phyloP scores from a whole-genome alignment of 768 basidiomycete genomes.

The Cubamyces sp. region DNA sequence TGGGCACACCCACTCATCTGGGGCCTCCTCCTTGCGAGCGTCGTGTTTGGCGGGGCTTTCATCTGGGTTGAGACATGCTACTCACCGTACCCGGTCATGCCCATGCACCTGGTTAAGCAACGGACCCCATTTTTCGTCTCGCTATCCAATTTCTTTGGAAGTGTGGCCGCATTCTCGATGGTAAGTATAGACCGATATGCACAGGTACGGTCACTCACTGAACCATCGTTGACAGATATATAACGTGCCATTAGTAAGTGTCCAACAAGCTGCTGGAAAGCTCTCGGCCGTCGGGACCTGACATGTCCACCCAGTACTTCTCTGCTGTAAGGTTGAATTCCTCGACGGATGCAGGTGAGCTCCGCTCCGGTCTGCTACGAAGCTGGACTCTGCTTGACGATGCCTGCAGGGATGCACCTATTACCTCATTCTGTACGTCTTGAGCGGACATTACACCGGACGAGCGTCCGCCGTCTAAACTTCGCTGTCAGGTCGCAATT shows the following conservation, averaged over 20 bases:
- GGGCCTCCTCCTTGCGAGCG: slow-evolving; percentile 63
- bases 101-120: slow-evolving; percentile 73
- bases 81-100: slow-evolving; percentile 89
- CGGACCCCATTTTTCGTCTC: slow-evolving; percentile 84
- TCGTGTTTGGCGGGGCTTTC: slow-evolving; percentile 61
- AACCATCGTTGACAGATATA: slow-evolving; percentile 57
- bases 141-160: slow-evolving; percentile 75
- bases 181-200: slow-evolving; percentile 39
- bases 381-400: neutral
- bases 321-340: slow-evolving; percentile 74
- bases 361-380: slow-evolving; percentile 6
- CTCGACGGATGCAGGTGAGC: slow-evolving; percentile 71
- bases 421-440: slow-evolving; percentile 83
- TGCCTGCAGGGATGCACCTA: slow-evolving; percentile 72
- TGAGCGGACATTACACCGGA: slow-evolving; percentile 2
- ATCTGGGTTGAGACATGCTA: slow-evolving; percentile 77
- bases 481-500: slow-evolving; percentile 62
- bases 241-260: slow-evolving; percentile 77
- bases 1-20: slow-evolving; percentile 78
- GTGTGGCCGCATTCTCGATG: slow-evolving; percentile 81
- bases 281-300: neutral
- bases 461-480: neutral
- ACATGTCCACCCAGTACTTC: slow-evolving; percentile 61
- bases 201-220: neutral
- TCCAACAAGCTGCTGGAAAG: neutral